phyloP scores from a whole-genome alignment of 2,329 filamentous ascomycete genomes.

The Fusarium sp. region DNA sequence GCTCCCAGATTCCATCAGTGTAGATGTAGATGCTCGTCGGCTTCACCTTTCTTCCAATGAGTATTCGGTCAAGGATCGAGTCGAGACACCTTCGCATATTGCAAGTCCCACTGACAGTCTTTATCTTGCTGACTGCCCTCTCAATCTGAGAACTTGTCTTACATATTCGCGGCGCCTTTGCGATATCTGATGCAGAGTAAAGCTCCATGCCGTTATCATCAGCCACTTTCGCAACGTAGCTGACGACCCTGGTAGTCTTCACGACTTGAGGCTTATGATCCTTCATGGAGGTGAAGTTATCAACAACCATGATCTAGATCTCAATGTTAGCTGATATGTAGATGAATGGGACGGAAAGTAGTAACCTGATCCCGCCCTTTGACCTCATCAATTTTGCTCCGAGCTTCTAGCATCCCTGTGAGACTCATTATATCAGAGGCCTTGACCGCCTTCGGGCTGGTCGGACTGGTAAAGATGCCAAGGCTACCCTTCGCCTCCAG shows the following conservation, averaged over 20 bases:
- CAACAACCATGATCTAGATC: not conserved
- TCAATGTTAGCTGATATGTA: not conserved
- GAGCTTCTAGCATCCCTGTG: not conserved
- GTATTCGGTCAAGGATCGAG: not conserved
- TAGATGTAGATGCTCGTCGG: not conserved
- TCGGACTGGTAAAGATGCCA: not conserved
- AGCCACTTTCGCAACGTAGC: not conserved
- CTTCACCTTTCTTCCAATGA: not conserved
- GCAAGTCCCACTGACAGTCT: not conserved
- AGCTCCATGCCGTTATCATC: not conserved
- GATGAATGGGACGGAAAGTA: not conserved
- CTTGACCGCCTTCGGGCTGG: not conserved
- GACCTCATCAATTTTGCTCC: not conserved
- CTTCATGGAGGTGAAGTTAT: not conserved
- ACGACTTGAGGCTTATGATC: accelerated
- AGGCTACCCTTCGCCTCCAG: not conserved
- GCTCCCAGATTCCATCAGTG: not conserved
- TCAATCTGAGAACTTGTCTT: not conserved
- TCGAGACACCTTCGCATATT: not conserved
- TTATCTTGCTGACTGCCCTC: not conserved
- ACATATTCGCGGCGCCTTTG: not conserved
- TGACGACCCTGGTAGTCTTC: not conserved
- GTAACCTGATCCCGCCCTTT: not conserved
- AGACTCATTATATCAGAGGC: not conserved
- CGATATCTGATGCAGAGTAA: not conserved